These are phyloP conservation scores for Juncus effusus DNA, from an alignment of 176 grass and related monocot genomes.

Conservation along the genomic window DNA sequence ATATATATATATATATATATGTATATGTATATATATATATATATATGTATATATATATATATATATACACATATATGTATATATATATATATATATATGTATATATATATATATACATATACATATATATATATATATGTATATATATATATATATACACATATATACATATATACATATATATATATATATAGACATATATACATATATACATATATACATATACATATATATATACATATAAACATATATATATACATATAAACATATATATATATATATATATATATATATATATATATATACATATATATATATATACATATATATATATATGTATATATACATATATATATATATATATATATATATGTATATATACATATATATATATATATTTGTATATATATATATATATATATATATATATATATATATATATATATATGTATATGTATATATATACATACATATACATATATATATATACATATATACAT, in stretches of 20 bases:
- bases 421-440: slow-evolving; percentile 1
- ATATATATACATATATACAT: background rate
- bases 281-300: background rate
- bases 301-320: background rate
- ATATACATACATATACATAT: background rate
- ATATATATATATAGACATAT: background rate
- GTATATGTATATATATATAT: too few species aligned
- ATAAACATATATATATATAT: background rate
- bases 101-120: background rate
- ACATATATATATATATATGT: background rate
- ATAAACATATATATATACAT: too few species aligned
- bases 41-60: too few species aligned
- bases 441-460: background rate
- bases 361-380: background rate
- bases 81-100: background rate
- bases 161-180: background rate
- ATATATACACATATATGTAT: background rate
- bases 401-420: background rate
- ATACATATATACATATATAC: background rate
- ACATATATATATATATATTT: background rate
- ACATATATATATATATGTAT: background rate
- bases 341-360: background rate
- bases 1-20: too few species aligned
- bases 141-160: background rate
- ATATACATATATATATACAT: background rate